Base-by-base conservation (phyloP, 441 rosid genomes). In the Erodium texanum region DNA sequence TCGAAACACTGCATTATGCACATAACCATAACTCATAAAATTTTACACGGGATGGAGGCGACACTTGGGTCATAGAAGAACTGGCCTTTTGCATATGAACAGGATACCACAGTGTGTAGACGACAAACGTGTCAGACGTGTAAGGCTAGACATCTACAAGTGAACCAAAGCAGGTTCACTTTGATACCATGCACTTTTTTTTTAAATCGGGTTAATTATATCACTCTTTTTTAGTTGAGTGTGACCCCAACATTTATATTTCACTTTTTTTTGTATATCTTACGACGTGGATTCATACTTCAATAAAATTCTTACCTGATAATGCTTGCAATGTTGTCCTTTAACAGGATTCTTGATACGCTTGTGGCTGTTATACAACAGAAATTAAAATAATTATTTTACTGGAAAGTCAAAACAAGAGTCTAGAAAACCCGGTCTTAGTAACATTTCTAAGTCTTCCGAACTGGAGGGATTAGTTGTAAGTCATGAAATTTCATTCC, bases 1-100 rank as follows among this genome's bases (percentile, higher is more conserved):
- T 56, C 62, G 23, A 56, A 56, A 19, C 62, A 56, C 62, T 56
- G 62, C 62, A 56, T 56, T 56, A 56, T 19, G 24, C 24, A 19
- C 62, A 56, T 18, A 56, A 56, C 24, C 62, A 19, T 19, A 56
- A 54, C 19, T 5, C 61, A 14, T 2, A n/a, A 48, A 48, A 7
- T 41, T 9, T 56, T 52, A n/a, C 59, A 52, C 5, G 7, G 59
- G 23, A 52, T 36, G 18, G 5, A 18, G 18, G 5, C 20, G n/a
- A n/a, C n/a, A n/a, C n/a, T n/a, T 27, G 32, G 32, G 32, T 27
- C 32, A 27, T 27, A 27, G 4, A 2, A 27, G 2, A 27, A 27
- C 32, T 27, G 32, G 32, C 2, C 32, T 27, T 27, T 27, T 27
- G 32, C 32, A 27, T 27, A 27, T 27, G 32, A 4, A 27, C 4